Base-by-base conservation (phyloP, 805 yeast species). In the Candida krabiensis region DNA sequence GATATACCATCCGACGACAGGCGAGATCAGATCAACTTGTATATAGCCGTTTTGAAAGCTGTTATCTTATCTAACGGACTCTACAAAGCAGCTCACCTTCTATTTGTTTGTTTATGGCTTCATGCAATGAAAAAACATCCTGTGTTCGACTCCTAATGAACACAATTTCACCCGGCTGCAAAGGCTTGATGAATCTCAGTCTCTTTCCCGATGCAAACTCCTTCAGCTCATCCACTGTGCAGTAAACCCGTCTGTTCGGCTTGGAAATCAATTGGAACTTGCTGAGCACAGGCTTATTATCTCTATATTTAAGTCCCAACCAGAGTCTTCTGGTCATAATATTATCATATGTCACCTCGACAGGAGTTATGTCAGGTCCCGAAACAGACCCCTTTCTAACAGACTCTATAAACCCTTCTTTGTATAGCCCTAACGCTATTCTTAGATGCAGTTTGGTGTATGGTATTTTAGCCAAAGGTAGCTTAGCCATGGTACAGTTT, bases 291-390 rank as follows among this genome's bases (percentile, higher is more conserved):
- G 96, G 83, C 49, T 72, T 69, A 55, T 83, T 79, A 47, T 87
- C 78, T 56, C 91, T 78, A 62, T 93, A 93, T 61, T 93, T 93
- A 60, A 93, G 69, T 2, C 90, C 95, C 15, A 93, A 62, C 99
- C 99, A 93, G 35, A 93, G 72, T 50, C 95, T 75, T 56, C 98
- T 79, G 1, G 90, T 75, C 14, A 95, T 64, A 21, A 93, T 78
- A 57, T 91, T 90, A 58, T 86, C 96, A 23, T 84, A 89, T 0
- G 98, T 89, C 16, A 80, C 85, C 29, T 83, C 89, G 4, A 79
- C 79, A 1, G 90, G 83, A 2, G 67, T 68, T 30, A 67, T 58
- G 60, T 93, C 98, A 11, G 99, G 98, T 1, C 96, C 96, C 8
- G 74, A 59, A 2, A 77, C 69, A 7, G 91, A 84, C 3, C 99